Conservation (phyloP, 345 rosid genomes). For the Salix purpurea region DNA sequence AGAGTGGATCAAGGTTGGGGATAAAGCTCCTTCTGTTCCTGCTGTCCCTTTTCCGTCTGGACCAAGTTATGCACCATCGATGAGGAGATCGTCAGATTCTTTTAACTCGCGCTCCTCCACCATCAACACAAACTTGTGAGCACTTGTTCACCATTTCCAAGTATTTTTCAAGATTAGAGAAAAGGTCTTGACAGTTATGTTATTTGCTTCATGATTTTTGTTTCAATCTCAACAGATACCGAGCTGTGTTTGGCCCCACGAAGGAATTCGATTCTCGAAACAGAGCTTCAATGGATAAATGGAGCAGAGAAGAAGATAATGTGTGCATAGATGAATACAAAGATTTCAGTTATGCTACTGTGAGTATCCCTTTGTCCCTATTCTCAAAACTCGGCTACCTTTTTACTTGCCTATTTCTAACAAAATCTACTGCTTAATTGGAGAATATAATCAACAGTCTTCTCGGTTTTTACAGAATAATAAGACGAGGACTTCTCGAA, state of each 20-base stretch:
- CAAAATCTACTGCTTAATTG: neutral
- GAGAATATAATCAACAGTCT: constrained; percentile 8
- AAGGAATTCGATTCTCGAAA: constrained; percentile 17
- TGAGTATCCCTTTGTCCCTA: constrained; percentile 23
- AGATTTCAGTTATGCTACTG: constrained; percentile 33
- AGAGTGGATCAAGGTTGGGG: constrained; percentile 55
- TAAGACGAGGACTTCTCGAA: constrained; percentile 18
- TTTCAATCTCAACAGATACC: constrained; percentile 28
- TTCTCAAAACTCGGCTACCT: neutral
- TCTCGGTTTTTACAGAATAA: constrained; percentile 23
- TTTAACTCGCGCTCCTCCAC: constrained; percentile 27
- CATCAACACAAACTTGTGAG: constrained; percentile 43
- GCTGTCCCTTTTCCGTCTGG: constrained; percentile 45
- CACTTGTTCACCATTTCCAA: neutral
- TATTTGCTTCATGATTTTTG: constrained; percentile 5
- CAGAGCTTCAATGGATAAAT: constrained; percentile 23
- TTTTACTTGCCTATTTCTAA: neutral
- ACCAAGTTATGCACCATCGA: constrained; percentile 26
- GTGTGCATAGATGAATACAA: constrained; percentile 26
- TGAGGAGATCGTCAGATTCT: constrained; percentile 53
- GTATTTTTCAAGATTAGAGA: neutral
- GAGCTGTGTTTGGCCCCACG: constrained; percentile 40
- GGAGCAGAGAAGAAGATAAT: constrained; percentile 23
- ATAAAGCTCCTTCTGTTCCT: constrained; percentile 43
- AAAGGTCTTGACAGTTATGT: neutral